Evolutionary conservation across 1,284 basidiomycete genomes (phyloP).

Genomic region (Ustilago nuda): DNA sequence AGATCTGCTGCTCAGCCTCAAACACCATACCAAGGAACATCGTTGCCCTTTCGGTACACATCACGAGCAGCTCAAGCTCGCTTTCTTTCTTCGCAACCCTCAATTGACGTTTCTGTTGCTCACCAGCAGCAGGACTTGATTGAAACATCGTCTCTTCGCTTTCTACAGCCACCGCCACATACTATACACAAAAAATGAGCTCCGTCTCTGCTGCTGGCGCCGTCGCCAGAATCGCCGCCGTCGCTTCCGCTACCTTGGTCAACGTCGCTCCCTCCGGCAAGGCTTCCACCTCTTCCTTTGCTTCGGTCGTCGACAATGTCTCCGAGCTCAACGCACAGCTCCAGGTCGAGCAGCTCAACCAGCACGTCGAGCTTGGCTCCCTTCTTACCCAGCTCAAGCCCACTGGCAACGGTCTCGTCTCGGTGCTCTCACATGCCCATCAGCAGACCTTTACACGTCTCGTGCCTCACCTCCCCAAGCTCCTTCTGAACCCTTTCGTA

Average conservation of each 20-base stretch:
- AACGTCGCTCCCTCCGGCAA: constrained; percentile 44
- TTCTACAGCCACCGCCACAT: background rate
- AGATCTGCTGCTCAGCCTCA: constrained; percentile 17
- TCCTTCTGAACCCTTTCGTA: constrained; percentile 57
- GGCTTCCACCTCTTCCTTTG: constrained; percentile 39
- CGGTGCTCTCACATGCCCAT: constrained; percentile 54
- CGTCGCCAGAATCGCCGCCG: constrained; percentile 49
- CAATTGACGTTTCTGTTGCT: background rate
- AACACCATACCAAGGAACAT: background rate
- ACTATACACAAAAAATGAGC: constrained; percentile 28
- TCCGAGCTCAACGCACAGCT: constrained; percentile 39
- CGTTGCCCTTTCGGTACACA: background rate
- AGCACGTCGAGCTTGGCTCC: constrained; percentile 51
- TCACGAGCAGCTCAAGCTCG: background rate
- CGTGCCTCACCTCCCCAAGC: constrained; percentile 61
- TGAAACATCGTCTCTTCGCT: background rate
- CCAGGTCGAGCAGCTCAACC: constrained; percentile 52
- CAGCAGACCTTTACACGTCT: constrained; percentile 58
- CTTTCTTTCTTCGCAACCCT: background rate
- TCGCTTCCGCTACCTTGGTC: constrained; percentile 50
- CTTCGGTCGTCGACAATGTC: constrained; percentile 33
- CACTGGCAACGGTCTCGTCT: constrained; percentile 48
- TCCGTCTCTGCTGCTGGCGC: constrained; percentile 47
- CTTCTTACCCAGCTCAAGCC: constrained; percentile 52
- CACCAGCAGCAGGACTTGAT: background rate